Evolutionary conservation across 192 early-diverging fungal genomes (phyloP).

Genomic region (Glomus cerebriforme): DNA sequence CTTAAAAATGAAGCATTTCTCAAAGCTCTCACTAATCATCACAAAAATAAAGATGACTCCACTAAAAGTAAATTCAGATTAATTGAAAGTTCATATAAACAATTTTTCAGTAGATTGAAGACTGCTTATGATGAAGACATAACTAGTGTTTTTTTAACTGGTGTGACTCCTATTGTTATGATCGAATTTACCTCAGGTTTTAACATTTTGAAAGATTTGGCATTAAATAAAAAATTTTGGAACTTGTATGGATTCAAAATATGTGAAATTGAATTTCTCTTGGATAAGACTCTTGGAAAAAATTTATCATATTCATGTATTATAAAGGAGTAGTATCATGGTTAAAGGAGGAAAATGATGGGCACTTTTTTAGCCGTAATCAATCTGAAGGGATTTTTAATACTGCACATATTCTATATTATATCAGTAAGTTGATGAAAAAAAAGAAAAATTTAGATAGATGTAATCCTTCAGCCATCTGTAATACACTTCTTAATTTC

Average conservation of each 20-base stretch:
- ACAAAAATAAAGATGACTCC: too few species aligned
- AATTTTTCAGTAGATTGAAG: background rate
- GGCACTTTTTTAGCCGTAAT: background rate
- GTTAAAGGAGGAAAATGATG: slow-evolving; percentile 9
- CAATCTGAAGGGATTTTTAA: slow-evolving; percentile 5
- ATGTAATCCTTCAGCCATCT: background rate
- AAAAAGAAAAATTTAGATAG: background rate
- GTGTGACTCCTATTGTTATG: slow-evolving; percentile 1
- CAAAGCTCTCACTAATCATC: too few species aligned
- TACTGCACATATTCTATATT: background rate
- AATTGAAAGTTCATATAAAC: too few species aligned
- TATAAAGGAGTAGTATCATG: background rate
- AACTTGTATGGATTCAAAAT: background rate
- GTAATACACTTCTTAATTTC: background rate
- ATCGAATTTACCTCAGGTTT: slow-evolving; percentile 4
- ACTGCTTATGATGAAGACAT: slow-evolving; percentile 1
- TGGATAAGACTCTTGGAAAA: background rate
- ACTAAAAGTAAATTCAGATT: too few species aligned
- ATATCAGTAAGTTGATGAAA: background rate
- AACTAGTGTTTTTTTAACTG: slow-evolving; percentile 15
- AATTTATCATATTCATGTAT: background rate
- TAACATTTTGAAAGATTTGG: slow-evolving; percentile 6
- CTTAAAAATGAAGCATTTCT: too few species aligned
- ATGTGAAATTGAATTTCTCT: slow-evolving; percentile 9
- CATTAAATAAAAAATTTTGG: slow-evolving; percentile 4